Conservation (phyloP, 768 basidiomycete genomes). For the Plicaturopsis crispa region DNA sequence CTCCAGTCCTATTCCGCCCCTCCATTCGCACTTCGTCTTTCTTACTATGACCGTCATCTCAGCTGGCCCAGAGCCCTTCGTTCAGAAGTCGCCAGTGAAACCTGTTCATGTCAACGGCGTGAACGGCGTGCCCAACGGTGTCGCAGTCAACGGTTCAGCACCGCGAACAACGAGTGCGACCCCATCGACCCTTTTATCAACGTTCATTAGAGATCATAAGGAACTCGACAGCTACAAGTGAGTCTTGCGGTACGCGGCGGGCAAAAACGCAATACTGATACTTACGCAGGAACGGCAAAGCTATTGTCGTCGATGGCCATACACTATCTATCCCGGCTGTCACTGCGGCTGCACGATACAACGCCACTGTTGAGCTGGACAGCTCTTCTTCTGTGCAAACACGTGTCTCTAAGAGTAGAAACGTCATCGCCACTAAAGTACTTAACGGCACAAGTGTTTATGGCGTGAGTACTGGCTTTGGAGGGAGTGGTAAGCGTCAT, state of each 20-base stretch:
- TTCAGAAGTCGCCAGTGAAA: neutral
- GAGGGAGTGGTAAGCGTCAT: conserved; percentile 52
- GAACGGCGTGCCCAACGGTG: neutral
- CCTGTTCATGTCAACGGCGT: neutral
- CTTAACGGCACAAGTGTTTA: conserved; percentile 65
- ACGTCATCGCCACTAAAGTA: conserved; percentile 61
- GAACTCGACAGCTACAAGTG: conserved; percentile 65
- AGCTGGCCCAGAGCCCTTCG: neutral
- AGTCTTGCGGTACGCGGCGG: conserved; percentile 11
- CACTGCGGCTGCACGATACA: conserved; percentile 65
- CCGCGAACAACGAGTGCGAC: neutral
- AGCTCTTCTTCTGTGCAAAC: conserved; percentile 36
- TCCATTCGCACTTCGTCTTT: too few relatives aligned
- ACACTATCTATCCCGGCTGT: conserved; percentile 71
- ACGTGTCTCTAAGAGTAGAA: conserved; percentile 55
- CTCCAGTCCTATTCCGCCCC: too few relatives aligned
- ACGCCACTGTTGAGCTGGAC: conserved; percentile 43
- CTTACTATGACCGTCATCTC: neutral
- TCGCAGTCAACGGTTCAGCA: neutral
- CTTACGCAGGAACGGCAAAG: conserved; percentile 45
- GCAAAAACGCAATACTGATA: neutral
- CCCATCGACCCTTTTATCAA: conserved; percentile 32
- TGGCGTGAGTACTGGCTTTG: conserved; percentile 80
- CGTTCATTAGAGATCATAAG: conserved; percentile 50
- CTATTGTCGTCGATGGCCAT: conserved; percentile 62